Evolutionary conservation across 2,329 filamentous ascomycete species (phyloP).

Genomic region (Colletotrichum tamarilloi): DNA sequence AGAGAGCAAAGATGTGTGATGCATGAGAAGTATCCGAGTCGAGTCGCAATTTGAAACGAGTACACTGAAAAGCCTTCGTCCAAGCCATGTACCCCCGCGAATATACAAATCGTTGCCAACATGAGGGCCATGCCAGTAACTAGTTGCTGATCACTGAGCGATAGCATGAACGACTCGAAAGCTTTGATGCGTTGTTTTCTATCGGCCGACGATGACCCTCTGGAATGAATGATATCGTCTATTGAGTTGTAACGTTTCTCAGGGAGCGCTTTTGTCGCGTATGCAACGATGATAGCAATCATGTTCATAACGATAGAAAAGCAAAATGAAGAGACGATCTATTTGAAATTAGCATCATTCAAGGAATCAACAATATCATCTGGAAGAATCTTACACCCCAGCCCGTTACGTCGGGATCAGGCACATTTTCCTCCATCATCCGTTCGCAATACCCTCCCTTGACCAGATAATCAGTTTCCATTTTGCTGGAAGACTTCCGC

Average conservation of each 20-base stretch:
- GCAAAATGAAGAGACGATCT: not conserved
- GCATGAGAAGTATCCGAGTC: not conserved
- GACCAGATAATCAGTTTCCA: not conserved
- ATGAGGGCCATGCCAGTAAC: not conserved
- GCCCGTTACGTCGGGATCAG: not conserved
- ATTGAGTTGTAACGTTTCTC: not conserved
- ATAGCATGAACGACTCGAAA: not conserved
- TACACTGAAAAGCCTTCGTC: not conserved
- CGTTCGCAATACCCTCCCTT: not conserved
- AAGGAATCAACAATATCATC: not conserved
- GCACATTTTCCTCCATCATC: not conserved
- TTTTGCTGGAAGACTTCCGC: not conserved
- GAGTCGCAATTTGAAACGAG: not conserved
- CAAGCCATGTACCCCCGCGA: not conserved
- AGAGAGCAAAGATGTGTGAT: not conserved
- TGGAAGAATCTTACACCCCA: not conserved
- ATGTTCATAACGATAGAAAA: not conserved
- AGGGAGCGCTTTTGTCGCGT: not conserved
- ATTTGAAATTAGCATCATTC: not conserved
- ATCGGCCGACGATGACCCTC: not conserved
- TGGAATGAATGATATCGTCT: not conserved
- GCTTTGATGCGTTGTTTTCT: not conserved
- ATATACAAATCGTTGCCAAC: not conserved
- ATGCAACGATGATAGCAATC: not conserved
- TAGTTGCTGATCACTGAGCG: not conserved